Conservation (phyloP, 768 basidiomycete genomes). For the Mycena crocata region DNA sequence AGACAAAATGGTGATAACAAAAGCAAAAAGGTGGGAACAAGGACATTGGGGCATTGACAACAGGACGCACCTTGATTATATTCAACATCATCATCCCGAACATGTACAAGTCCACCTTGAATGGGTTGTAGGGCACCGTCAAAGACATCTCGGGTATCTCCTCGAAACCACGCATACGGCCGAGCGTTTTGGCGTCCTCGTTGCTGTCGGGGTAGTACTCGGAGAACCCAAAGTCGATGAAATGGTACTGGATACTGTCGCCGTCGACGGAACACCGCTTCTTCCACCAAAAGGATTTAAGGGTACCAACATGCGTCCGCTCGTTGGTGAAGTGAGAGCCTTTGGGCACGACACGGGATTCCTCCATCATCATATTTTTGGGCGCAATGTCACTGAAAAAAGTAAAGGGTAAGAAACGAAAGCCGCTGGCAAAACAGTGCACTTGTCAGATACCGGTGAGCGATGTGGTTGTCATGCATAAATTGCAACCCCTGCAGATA, state of each 20-base stretch:
- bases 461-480: background rate
- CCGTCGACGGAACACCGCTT: background rate
- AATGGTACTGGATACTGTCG: background rate
- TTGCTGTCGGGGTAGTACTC: background rate
- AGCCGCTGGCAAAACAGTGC: background rate
- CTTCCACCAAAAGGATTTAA: background rate
- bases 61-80: background rate
- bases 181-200: background rate
- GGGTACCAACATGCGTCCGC: background rate
- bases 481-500: background rate
- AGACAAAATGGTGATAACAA: background rate
- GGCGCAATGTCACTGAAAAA: background rate
- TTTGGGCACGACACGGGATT: background rate
- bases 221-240: background rate
- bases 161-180: background rate
- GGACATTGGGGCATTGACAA: no score
- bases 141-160: background rate
- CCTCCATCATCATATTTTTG: constrained; percentile 1
- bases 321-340: background rate
- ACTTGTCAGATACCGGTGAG: background rate
- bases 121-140: background rate
- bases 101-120: background rate
- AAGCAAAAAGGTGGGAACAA: no score
- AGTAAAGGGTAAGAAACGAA: background rate
- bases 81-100: background rate